phyloP scores from a whole-genome alignment of 2,329 filamentous ascomycete genomes.

The Gyromitra esculenta region DNA sequence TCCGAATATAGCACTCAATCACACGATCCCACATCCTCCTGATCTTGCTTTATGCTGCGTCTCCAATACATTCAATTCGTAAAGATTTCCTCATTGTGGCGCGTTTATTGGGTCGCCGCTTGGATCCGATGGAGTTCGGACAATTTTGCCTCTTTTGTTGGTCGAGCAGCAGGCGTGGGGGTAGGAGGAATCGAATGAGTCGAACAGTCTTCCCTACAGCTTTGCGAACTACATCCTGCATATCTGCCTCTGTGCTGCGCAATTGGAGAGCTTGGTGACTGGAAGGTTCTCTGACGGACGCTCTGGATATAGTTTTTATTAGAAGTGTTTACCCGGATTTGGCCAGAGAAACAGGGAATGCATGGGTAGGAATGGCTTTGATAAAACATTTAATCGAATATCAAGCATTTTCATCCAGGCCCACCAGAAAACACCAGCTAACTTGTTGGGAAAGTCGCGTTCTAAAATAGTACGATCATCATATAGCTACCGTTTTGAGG shows the following conservation, averaged over 20 bases:
- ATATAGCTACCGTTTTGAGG: not conserved
- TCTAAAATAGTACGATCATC: conserved; percentile 11
- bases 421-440: not conserved
- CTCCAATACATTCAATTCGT: conserved; percentile 20
- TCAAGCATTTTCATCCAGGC: conserved; percentile 10
- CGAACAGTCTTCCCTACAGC: conserved; percentile 6
- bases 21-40: conserved; percentile 26
- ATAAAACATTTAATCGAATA: conserved; percentile 23
- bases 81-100: conserved; percentile 19
- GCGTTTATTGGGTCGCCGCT: conserved; percentile 3
- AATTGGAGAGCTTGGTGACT: conserved; percentile 18
- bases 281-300: conserved; percentile 1
- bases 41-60: conserved; percentile 1
- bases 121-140: conserved; percentile 1
- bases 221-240: conserved; percentile 10
- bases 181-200: conserved; percentile 24
- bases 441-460: not conserved
- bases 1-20: conserved; percentile 26
- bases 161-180: conserved; percentile 26
- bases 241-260: not conserved
- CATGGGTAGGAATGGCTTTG: conserved; percentile 3
- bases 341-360: conserved; percentile 16
- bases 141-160: conserved; percentile 23
- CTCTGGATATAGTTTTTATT: conserved; percentile 8
- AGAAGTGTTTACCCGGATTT: conserved; percentile 38